Base-by-base conservation (phyloP, 148 eudicot genomes). In the Arctostaphylos glauca region DNA sequence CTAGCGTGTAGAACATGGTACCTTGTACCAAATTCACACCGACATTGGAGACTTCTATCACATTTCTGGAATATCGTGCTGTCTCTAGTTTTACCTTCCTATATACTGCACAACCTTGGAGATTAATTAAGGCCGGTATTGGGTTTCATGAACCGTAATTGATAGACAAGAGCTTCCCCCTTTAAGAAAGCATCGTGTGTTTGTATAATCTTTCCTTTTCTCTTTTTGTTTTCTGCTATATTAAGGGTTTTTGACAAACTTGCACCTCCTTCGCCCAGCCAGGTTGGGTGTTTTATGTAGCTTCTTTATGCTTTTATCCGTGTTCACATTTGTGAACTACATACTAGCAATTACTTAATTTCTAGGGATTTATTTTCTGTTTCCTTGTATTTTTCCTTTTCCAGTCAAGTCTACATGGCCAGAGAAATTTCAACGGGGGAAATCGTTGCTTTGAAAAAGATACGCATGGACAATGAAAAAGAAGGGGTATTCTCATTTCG, bases 391-490 rank as follows among this genome's bases (percentile, higher is more conserved):
- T 56, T 10, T 74, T 19, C 25, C 55, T 60, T 58, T 47, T 53
- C 46, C 94, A 94, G 98, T 77, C 93, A 94, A 87, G 98, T 94
- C 48, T 94, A 91, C 91, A 94, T 91, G 98, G 98, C 94, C 80
- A 94, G 87, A 88, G 98, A 94, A 76, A 86, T 88, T 77, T 82
- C 54, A 81, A 90, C 94, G 31, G 95, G 98, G 81, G 93, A 94
- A 82, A 84, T 90, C 81, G 98, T 94, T 81, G 98, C 98, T 76
- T 81, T 94, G 73, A 94, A 94, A 70, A 94, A 89, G 86, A 88
- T 94, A 83, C 91, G 91, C 82, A 94, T 88, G 91, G 95, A 92
- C 87, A 89, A 92, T 56, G 94, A 92, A 59, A 92, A 94, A 84
- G 97, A 94, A 86, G 97, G 97, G 95, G 97, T 94, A 92, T 75